phyloP scores from a whole-genome alignment of 2,329 filamentous ascomycete genomes.

The Sporothrix inflata region DNA sequence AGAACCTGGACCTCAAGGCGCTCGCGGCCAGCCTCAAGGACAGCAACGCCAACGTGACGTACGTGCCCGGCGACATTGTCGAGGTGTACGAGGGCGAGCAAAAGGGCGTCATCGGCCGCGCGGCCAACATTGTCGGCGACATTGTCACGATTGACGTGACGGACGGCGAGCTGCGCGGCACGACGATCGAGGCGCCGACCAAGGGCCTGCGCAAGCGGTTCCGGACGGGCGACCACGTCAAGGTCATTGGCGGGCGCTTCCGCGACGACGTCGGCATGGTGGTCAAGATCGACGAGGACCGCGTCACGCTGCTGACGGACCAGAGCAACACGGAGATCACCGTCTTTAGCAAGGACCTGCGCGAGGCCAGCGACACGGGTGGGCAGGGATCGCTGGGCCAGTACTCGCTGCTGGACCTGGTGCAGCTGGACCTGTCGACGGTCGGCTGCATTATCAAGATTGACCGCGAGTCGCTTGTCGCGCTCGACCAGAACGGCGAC shows the following conservation, averaged over 20 bases:
- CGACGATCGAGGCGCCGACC: slow-evolving; percentile 88
- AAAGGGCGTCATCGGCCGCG: slow-evolving; percentile 83
- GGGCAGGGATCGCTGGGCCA: slow-evolving; percentile 83
- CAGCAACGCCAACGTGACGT: slow-evolving; percentile 77
- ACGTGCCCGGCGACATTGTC: slow-evolving; percentile 91
- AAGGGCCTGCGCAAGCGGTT: slow-evolving; percentile 93
- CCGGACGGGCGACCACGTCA: slow-evolving; percentile 92
- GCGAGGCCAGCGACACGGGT: slow-evolving; percentile 89
- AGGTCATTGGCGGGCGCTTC: slow-evolving; percentile 94
- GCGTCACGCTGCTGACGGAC: slow-evolving; percentile 90
- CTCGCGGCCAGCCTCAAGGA: slow-evolving; percentile 89
- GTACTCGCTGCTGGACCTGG: slow-evolving; percentile 89
- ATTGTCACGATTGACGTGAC: slow-evolving; percentile 88
- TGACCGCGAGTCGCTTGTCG: slow-evolving; percentile 86
- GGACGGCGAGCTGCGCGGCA: slow-evolving; percentile 78
- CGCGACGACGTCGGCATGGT: slow-evolving; percentile 97
- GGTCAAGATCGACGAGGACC: slow-evolving; percentile 88
- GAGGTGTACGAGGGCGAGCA: slow-evolving; percentile 97
- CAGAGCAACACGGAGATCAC: slow-evolving; percentile 92
- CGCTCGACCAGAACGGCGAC: slow-evolving; percentile 88
- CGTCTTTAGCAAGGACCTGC: slow-evolving; percentile 95
- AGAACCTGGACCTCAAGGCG: slow-evolving; percentile 89
- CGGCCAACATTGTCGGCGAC: slow-evolving; percentile 83
- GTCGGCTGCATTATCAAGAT: slow-evolving; percentile 94
- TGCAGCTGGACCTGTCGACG: slow-evolving; percentile 89